phyloP scores from a whole-genome alignment of 2,329 filamentous ascomycete genomes.

The Fusarium citri region DNA sequence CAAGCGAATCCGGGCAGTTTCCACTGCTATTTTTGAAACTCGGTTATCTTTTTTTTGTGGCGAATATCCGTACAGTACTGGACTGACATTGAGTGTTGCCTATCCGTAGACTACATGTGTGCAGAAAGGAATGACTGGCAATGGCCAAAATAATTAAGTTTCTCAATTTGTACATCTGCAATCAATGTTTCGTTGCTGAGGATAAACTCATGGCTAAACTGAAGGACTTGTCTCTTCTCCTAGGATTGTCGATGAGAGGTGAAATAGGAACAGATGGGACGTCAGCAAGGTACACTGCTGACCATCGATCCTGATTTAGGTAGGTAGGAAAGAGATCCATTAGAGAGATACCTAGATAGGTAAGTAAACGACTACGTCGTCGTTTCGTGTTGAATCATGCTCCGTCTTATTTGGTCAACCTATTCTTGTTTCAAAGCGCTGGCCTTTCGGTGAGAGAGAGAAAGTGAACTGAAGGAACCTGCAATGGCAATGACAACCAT shows the following conservation, averaged over 20 bases:
- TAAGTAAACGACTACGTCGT: not conserved
- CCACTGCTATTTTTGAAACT: slow-evolving; percentile 20
- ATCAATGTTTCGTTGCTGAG: not conserved
- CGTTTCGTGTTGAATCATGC: not conserved
- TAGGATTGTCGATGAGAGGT: too few relatives aligned
- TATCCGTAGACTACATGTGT: too few relatives aligned
- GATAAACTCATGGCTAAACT: not conserved
- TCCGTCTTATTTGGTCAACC: not conserved
- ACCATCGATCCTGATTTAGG: too few relatives aligned
- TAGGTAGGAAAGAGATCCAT: too few relatives aligned
- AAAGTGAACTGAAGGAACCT: not conserved
- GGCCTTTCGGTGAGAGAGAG: slow-evolving; percentile 1
- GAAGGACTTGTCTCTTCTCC: too few relatives aligned
- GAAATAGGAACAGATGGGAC: too few relatives aligned
- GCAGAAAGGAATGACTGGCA: slow-evolving; percentile 6
- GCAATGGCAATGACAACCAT: not conserved
- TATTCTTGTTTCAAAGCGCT: slow-evolving; percentile 1
- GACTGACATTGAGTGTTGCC: not conserved
- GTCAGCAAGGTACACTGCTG: too few relatives aligned
- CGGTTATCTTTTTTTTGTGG: slow-evolving; percentile 37
- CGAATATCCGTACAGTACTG: slow-evolving; percentile 12
- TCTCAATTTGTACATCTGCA: not conserved
- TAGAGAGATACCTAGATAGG: not conserved
- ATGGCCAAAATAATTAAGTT: slow-evolving; percentile 10
- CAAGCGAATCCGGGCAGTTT: slow-evolving; percentile 4